A percentile compares a stretch with the other conserved stretches of the same genome.
Conservation (phyloP, 1,139 yeast genomes). For the Kazachstania sp. region DNA sequence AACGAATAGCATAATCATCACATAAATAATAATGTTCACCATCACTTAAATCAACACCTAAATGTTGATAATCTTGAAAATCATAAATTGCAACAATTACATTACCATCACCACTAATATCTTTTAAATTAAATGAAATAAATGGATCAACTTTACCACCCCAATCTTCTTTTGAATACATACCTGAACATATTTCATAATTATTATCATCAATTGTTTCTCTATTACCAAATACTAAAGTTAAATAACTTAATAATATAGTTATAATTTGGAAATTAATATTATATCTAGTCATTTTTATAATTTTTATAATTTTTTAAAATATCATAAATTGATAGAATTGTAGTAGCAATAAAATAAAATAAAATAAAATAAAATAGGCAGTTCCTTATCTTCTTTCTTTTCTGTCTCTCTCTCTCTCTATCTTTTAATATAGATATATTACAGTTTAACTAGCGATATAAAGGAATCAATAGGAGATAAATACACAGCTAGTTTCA, state of each 20-base stretch:
- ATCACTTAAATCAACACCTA: conserved; percentile 44
- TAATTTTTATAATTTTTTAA: too few relatives aligned
- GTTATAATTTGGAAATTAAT: background rate
- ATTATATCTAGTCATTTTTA: background rate
- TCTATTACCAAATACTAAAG: conserved; percentile 37
- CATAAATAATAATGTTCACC: conserved; percentile 55
- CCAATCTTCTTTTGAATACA: conserved; percentile 84
- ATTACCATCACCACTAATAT: conserved; percentile 21
- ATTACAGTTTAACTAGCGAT: too few relatives aligned
- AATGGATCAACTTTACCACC: conserved; percentile 66
- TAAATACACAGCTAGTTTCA: too few relatives aligned
- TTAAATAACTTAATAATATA: background rate
- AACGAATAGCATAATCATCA: conserved; percentile 55
- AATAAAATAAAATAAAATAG: too few relatives aligned
- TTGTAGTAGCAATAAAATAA: too few relatives aligned
- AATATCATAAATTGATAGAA: too few relatives aligned
- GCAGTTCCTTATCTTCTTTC: too few relatives aligned
- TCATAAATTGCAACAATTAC: conserved; percentile 73
- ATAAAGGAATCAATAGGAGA: too few relatives aligned
- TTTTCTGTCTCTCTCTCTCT: too few relatives aligned
- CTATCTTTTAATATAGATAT: too few relatives aligned
- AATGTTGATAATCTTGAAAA: conserved; percentile 59
- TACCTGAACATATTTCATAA: conserved; percentile 77
- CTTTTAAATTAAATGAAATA: conserved; percentile 45
- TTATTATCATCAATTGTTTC: conserved; percentile 40